A percentile compares a stretch with the other conserved stretches of the same genome.
Conservation (phyloP, 73 alveolate species). For the Stentor roeselii region DNA sequence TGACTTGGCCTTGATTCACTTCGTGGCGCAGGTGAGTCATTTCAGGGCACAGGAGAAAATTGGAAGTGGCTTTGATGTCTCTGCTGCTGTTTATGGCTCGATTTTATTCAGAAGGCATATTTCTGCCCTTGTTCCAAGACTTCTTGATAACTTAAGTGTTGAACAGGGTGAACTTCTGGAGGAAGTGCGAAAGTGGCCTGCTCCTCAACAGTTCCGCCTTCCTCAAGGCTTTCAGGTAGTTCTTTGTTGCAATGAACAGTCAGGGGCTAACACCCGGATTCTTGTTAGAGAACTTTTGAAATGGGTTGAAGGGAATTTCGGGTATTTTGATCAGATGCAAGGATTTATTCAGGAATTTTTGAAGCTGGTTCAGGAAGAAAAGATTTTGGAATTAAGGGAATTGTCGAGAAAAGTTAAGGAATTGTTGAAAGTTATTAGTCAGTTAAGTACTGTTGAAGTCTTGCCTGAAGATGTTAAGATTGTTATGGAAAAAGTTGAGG, state of each 20-base stretch:
- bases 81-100: constrained; percentile 39
- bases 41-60: constrained; percentile 32
- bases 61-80: constrained; percentile 44
- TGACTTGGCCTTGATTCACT: background rate
- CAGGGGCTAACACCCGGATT: constrained; percentile 34
- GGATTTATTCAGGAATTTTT: constrained; percentile 5
- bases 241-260: background rate
- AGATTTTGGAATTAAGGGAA: background rate
- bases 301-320: background rate
- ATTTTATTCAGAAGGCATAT: background rate
- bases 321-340: constrained; percentile 23
- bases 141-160: background rate
- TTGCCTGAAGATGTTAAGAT: constrained; percentile 27
- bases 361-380: background rate
- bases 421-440: background rate
- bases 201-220: background rate
- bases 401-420: constrained; percentile 25
- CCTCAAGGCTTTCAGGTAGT: background rate
- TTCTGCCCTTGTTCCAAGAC: background rate
- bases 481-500: constrained; percentile 4
- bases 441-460: constrained; percentile 31
- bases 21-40: background rate
- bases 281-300: constrained; percentile 29
- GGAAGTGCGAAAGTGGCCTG: background rate
- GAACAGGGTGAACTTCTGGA: background rate